phyloP scores from a whole-genome alignment of 106 monocot species.

The Acanthochlamys bracteata region DNA sequence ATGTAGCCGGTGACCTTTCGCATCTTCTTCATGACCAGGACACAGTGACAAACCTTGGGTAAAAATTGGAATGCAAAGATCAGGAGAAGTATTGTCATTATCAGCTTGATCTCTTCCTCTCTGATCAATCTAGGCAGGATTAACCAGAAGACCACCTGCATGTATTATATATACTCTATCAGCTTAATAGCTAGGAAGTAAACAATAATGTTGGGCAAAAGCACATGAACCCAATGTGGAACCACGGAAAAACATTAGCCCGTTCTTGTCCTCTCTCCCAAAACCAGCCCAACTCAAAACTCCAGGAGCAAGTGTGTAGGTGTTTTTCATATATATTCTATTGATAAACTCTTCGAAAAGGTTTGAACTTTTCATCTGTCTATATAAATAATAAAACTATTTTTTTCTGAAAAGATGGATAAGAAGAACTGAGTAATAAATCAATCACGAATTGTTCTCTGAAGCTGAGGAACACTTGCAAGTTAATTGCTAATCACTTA shows the following conservation, averaged over 20 bases:
- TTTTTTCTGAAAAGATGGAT: too few species aligned
- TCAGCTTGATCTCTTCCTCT: conserved; percentile 54
- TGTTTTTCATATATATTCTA: background rate
- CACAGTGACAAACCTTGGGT: conserved; percentile 81
- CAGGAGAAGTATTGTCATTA: conserved; percentile 57
- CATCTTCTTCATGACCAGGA: conserved; percentile 76
- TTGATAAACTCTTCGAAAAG: background rate
- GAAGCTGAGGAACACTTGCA: too few species aligned
- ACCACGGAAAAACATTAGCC: background rate
- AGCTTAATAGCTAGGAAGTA: too few species aligned
- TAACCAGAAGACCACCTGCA: conserved; percentile 69
- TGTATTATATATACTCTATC: background rate
- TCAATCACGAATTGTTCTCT: too few species aligned
- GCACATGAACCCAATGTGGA: background rate
- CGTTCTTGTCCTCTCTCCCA: background rate
- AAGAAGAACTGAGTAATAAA: too few species aligned
- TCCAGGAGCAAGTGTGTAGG: too few species aligned
- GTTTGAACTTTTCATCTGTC: too few species aligned
- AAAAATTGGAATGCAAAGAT: conserved; percentile 78
- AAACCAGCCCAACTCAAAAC: too few species aligned
- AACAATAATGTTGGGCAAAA: too few species aligned
- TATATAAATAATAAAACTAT: too few species aligned
- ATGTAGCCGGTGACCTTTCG: conserved; percentile 91
- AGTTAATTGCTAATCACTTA: conserved; percentile 9
- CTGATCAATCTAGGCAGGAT: conserved; percentile 51